Conservation (phyloP, 2,329 filamentous ascomycete genomes). For the Samsoniella hepiali region DNA sequence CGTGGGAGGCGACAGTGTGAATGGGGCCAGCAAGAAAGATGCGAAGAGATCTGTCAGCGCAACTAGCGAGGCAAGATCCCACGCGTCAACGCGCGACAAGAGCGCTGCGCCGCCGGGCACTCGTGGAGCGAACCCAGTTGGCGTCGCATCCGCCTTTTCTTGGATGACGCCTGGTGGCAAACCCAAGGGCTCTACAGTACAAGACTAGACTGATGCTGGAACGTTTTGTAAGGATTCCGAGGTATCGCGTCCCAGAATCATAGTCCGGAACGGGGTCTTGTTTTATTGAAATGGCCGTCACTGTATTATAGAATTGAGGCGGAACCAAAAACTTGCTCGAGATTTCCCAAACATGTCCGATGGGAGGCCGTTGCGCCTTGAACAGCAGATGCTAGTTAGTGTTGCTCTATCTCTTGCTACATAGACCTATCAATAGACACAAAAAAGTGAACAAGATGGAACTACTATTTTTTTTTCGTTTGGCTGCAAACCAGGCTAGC, state of each 20-base stretch:
- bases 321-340: not conserved
- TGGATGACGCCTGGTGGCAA: constrained; percentile 69
- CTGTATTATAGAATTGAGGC: not conserved
- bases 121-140: constrained; percentile 75
- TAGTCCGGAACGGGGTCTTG: not conserved
- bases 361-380: not conserved
- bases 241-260: not conserved
- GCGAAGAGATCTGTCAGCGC: constrained; percentile 48
- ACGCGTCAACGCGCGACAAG: constrained; percentile 32
- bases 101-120: constrained; percentile 42
- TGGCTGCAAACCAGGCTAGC: constrained; percentile 1
- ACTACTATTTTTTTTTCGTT: not conserved
- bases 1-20: constrained; percentile 28
- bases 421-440: not conserved
- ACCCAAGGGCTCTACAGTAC: constrained; percentile 33
- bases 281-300: not conserved
- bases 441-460: not conserved
- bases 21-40: constrained; percentile 48
- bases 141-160: constrained; percentile 88
- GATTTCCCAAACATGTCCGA: not conserved
- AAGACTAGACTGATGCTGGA: not conserved
- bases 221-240: not conserved
- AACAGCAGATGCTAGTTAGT: not conserved
- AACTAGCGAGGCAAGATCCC: constrained; percentile 35
- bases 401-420: not conserved